phyloP scores from a whole-genome alignment of 148 eudicot genomes.

The Vaccinium corymbosum region DNA sequence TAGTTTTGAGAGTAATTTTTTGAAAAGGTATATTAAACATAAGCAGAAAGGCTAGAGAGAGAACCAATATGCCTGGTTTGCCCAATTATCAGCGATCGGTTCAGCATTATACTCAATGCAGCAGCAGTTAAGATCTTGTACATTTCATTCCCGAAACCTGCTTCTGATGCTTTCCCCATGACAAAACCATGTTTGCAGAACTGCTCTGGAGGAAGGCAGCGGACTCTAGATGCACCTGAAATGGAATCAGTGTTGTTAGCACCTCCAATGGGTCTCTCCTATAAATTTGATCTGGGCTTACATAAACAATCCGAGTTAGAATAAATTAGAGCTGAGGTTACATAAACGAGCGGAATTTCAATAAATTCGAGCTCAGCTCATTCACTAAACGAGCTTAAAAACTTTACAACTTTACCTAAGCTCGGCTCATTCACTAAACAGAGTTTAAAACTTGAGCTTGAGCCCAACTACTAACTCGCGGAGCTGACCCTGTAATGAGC shows the following conservation, averaged over 20 bases:
- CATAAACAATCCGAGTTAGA: too few relatives aligned
- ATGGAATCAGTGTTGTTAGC: not conserved
- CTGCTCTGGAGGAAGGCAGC: conserved; percentile 53
- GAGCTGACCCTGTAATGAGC: too few relatives aligned
- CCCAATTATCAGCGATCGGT: conserved; percentile 86
- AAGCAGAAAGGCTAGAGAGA: conserved; percentile 59
- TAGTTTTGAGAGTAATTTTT: not conserved
- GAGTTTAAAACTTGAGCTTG: too few relatives aligned
- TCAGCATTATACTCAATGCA: conserved; percentile 76
- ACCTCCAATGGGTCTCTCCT: not conserved
- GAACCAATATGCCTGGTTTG: conserved; percentile 98
- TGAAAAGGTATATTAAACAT: not conserved
- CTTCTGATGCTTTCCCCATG: conserved; percentile 82
- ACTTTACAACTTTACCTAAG: too few relatives aligned
- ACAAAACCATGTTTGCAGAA: conserved; percentile 84
- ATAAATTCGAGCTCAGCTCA: conserved; percentile 40
- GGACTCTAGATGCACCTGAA: conserved; percentile 65
- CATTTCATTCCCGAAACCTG: conserved; percentile 91
- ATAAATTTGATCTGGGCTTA: too few relatives aligned
- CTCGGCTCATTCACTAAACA: too few relatives aligned
- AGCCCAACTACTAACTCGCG: too few relatives aligned
- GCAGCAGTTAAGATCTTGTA: conserved; percentile 82
- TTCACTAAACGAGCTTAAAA: conserved; percentile 1
- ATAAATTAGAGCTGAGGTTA: too few relatives aligned
- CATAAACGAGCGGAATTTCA: conserved; percentile 17